Evolutionary conservation across 225 moss, liverwort and hornwort species (phyloP).

Genomic region (Thuidium tamariscinum): DNA sequence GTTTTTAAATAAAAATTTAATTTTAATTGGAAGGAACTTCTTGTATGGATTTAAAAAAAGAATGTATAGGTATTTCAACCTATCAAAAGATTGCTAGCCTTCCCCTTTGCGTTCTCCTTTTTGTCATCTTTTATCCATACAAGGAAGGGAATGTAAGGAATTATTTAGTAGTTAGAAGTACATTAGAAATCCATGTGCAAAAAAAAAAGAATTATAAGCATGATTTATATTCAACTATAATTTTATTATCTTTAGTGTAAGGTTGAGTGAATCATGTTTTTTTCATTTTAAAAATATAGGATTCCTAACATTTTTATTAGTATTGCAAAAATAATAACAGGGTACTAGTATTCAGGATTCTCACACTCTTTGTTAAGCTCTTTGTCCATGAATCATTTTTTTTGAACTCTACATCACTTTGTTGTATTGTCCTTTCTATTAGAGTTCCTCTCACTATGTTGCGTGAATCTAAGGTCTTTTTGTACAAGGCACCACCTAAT

Average conservation of each 20-base stretch:
- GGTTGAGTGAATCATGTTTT: background rate
- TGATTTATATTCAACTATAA: background rate
- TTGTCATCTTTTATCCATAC: background rate
- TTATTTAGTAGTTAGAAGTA: accelerated
- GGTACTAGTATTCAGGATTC: accelerated
- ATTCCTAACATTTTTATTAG: accelerated
- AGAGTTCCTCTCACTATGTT: background rate
- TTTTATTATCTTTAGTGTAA: accelerated
- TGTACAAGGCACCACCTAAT: no score
- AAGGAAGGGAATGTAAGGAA: accelerated
- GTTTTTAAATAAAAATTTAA: no score
- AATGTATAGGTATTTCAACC: no score
- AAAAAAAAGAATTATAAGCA: background rate
- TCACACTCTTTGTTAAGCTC: accelerated
- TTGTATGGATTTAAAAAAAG: no score
- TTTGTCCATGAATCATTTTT: background rate
- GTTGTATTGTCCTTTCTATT: background rate
- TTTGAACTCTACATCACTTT: background rate
- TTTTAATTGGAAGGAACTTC: no score
- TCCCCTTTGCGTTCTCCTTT: accelerated
- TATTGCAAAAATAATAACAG: no score
- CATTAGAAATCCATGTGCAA: background rate
- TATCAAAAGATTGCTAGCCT: background rate
- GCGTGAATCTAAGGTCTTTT: background rate
- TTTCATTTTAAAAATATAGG: background rate